Percentiles rank a stretch among this genome's conserved stretches.
Evolutionary conservation across 1,139 yeast species (phyloP).

Genomic region (Hyphopichia fennica): DNA sequence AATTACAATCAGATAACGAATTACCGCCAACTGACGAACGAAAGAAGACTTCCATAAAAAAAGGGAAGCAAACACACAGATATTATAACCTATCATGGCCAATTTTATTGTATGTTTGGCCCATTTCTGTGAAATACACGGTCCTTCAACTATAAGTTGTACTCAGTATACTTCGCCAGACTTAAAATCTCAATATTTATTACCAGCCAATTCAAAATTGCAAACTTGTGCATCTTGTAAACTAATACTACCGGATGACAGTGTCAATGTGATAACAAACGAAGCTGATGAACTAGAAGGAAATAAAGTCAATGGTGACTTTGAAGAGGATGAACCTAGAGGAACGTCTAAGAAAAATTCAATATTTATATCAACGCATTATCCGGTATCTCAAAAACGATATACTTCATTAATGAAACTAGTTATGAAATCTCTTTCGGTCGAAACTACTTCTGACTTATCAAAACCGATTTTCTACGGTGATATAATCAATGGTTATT

Average conservation of each 20-base stretch:
- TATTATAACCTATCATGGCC: conserved; percentile 18
- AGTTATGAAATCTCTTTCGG: conserved; percentile 66
- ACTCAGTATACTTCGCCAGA: conserved; percentile 45
- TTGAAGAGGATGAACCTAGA: conserved; percentile 15
- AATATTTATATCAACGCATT: conserved; percentile 54
- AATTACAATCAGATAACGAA: no score
- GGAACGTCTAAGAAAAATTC: neutral
- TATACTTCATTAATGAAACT: conserved; percentile 59
- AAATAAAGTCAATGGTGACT: conserved; percentile 1
- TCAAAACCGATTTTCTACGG: conserved; percentile 71
- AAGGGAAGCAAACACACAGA: no score
- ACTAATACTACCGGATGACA: conserved; percentile 45
- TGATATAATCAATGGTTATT: conserved; percentile 66
- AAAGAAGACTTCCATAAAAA: no score
- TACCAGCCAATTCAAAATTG: conserved; percentile 29
- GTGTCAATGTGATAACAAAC: conserved; percentile 23
- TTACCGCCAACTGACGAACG: no score
- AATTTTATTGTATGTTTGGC: conserved; percentile 57
- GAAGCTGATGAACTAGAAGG: neutral
- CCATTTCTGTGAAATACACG: conserved; percentile 86
- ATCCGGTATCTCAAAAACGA: conserved; percentile 56
- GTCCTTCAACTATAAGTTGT: conserved; percentile 75
- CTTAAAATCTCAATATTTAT: conserved; percentile 11
- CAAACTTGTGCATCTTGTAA: conserved; percentile 64
- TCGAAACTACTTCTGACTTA: conserved; percentile 68